A percentile compares a stretch with the other conserved stretches of the same genome.
Evolutionary conservation across 2,329 filamentous ascomycete genomes (phyloP).

Genomic region (Colletotrichum noveboracense): DNA sequence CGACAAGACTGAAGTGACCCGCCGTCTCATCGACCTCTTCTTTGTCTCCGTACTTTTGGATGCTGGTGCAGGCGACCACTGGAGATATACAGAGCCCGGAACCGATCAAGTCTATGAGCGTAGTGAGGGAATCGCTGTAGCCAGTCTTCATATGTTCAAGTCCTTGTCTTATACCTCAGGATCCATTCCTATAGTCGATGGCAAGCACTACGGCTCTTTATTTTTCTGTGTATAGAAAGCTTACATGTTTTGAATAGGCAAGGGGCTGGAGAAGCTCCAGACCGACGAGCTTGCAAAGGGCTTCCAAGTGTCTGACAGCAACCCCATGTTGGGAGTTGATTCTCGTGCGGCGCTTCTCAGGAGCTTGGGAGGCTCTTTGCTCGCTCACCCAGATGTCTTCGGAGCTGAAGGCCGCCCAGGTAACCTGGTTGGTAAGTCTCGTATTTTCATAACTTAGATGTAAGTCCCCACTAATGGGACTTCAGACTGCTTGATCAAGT

Average conservation of each 20-base stretch:
- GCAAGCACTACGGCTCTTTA: slow-evolving; percentile 25
- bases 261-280: slow-evolving; percentile 38
- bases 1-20: slow-evolving; percentile 52
- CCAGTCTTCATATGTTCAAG: slow-evolving; percentile 54
- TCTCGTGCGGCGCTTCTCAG: slow-evolving; percentile 47
- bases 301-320: slow-evolving; percentile 49
- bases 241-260: slow-evolving; percentile 22
- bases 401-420: slow-evolving; percentile 49
- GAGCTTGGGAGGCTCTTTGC: slow-evolving; percentile 45
- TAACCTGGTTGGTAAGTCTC: slow-evolving; percentile 48
- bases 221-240: no score
- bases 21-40: slow-evolving; percentile 65
- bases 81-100: slow-evolving; percentile 49
- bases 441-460: background rate
- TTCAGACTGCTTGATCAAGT: slow-evolving; percentile 44
- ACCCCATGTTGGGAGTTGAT: slow-evolving; percentile 50
- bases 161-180: slow-evolving; percentile 40
- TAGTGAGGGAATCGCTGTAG: slow-evolving; percentile 58
- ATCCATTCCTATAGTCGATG: slow-evolving; percentile 35
- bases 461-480: background rate
- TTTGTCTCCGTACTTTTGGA: slow-evolving; percentile 65
- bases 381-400: slow-evolving; percentile 42
- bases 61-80: slow-evolving; percentile 56
- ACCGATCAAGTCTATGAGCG: slow-evolving; percentile 37
- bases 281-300: slow-evolving; percentile 36